Evolutionary conservation across 768 basidiomycete species (phyloP).

Genomic region (Lentinula boryana): DNA sequence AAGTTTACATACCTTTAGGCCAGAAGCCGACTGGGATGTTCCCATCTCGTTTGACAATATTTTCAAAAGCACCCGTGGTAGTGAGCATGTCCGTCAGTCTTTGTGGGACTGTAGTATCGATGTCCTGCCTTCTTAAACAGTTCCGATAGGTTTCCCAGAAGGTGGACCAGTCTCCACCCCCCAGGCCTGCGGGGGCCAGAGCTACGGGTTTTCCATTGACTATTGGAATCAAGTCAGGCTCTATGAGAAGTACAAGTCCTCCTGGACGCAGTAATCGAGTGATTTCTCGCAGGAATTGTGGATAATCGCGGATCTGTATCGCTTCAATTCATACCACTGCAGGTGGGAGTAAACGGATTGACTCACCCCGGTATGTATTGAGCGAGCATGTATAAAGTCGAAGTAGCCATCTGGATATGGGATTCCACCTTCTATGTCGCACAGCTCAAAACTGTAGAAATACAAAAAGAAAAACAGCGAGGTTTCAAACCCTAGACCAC

Average conservation of each 20-base stretch:
- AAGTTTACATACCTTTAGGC: constrained; percentile 42
- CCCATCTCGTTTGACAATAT: constrained; percentile 47
- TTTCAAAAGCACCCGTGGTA: constrained; percentile 47
- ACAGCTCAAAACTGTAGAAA: constrained; percentile 56
- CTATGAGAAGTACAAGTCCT: constrained; percentile 63
- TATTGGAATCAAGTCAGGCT: constrained; percentile 49
- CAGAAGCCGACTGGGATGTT: constrained; percentile 66
- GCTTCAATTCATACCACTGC: neutral
- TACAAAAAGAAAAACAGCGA: neutral
- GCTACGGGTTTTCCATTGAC: constrained; percentile 26
- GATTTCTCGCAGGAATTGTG: constrained; percentile 53
- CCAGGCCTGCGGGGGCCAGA: constrained; percentile 24
- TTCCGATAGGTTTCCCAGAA: constrained; percentile 59
- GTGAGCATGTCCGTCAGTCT: constrained; percentile 46
- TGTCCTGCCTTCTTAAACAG: constrained; percentile 42
- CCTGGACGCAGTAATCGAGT: constrained; percentile 65
- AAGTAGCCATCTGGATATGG: constrained; percentile 62
- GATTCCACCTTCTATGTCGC: constrained; percentile 56
- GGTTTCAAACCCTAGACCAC: neutral
- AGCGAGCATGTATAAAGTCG: constrained; percentile 66
- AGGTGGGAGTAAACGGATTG: constrained; percentile 8
- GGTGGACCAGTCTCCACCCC: constrained; percentile 53
- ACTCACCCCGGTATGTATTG: constrained; percentile 61
- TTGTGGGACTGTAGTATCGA: constrained; percentile 55
- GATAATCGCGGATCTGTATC: constrained; percentile 54